A percentile compares a stretch with the other conserved stretches of the same genome.
Evolutionary conservation across 139 green algal genomes (phyloP).

Genomic region (Eudorina sp.): DNA sequence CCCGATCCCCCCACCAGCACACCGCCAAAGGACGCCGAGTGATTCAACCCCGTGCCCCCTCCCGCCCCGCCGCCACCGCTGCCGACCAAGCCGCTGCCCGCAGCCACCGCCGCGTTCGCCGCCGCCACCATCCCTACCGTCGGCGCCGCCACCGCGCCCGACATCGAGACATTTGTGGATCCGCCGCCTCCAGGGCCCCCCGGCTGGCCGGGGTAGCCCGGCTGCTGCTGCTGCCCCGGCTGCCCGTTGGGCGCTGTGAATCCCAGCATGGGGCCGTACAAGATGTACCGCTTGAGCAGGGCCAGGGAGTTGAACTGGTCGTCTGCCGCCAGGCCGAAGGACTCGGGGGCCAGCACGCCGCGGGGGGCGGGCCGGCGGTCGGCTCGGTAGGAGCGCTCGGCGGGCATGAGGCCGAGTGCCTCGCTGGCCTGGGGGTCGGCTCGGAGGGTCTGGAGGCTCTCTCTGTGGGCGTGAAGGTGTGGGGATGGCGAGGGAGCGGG

Average conservation of each 20-base stretch:
- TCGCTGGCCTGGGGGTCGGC: background rate
- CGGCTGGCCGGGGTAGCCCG: background rate
- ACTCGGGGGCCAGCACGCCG: conserved; percentile 48
- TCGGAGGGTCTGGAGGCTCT: background rate
- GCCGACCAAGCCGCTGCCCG: too few relatives aligned
- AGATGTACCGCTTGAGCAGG: conserved; percentile 51
- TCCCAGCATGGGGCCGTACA: conserved; percentile 41
- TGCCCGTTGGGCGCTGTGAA: conserved; percentile 1
- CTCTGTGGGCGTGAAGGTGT: background rate
- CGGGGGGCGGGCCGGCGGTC: background rate
- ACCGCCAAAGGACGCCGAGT: background rate
- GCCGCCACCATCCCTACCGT: background rate
- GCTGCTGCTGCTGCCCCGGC: background rate
- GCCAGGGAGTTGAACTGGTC: conserved; percentile 51
- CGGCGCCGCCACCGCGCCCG: background rate
- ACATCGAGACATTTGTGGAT: background rate
- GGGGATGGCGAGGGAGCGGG: too few relatives aligned
- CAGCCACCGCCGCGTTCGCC: background rate
- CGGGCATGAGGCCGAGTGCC: background rate
- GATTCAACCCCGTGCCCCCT: background rate
- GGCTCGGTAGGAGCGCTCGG: conserved; percentile 24
- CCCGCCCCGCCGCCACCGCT: background rate
- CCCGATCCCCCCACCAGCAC: background rate
- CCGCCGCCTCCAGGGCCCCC: background rate
- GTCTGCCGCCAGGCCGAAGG: conserved; percentile 47